Percentiles rank a stretch among this genome's conserved stretches.
These are phyloP conservation scores for Nitzschia sp. DNA, from an alignment of 108 stramenopile species.

Conservation along the genomic window DNA sequence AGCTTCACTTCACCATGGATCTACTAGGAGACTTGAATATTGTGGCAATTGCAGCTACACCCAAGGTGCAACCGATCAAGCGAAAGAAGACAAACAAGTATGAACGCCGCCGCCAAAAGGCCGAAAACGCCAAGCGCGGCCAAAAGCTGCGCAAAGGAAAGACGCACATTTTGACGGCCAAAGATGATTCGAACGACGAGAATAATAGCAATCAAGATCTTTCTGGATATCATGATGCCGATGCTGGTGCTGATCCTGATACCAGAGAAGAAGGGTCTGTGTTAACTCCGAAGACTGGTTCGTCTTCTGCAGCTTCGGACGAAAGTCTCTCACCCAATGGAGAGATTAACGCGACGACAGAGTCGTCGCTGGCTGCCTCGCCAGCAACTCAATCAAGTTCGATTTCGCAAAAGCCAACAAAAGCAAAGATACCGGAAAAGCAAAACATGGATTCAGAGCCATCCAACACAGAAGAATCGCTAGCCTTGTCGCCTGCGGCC, in stretches of 20 bases:
- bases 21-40: constrained; percentile 45
- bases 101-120: constrained; percentile 57
- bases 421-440: too few species aligned
- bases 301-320: background rate
- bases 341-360: background rate
- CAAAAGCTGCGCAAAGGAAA: background rate
- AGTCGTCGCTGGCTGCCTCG: background rate
- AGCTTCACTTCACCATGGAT: constrained; percentile 1
- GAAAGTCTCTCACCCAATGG: background rate
- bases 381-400: background rate
- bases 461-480: background rate
- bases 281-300: background rate
- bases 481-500: background rate
- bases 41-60: constrained; percentile 30
- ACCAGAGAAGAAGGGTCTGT: background rate
- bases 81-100: constrained; percentile 73
- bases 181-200: too few species aligned
- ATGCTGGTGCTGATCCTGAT: background rate
- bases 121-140: constrained; percentile 13
- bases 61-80: constrained; percentile 22
- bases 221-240: background rate
- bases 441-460: too few species aligned
- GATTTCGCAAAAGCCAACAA: background rate
- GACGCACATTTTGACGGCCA: too few species aligned
- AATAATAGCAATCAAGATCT: background rate